Percentiles rank a stretch among this genome's conserved stretches.
phyloP scores from a whole-genome alignment of 2,329 filamentous ascomycete species.

The Colletotrichum salicis region DNA sequence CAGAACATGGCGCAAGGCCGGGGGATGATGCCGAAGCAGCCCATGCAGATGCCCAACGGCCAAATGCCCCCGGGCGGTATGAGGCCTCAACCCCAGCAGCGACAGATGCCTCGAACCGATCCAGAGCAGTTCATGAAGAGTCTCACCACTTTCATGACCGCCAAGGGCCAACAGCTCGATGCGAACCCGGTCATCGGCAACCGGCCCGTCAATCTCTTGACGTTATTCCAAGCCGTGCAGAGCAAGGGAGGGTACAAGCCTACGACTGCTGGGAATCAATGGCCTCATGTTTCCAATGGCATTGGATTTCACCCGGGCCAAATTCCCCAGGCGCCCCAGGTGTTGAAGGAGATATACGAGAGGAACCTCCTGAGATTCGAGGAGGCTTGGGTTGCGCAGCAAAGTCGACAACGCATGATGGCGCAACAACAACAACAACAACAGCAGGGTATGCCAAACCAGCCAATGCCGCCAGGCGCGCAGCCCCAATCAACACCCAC shows the following conservation, averaged over 20 bases:
- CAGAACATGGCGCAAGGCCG: constrained; percentile 52
- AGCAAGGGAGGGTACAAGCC: constrained; percentile 83
- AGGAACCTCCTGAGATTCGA: constrained; percentile 83
- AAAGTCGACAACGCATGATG: constrained; percentile 63
- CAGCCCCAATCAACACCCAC: constrained; percentile 52
- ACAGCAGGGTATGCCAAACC: constrained; percentile 44
- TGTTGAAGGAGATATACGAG: constrained; percentile 80
- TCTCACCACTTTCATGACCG: constrained; percentile 80
- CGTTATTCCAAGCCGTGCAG: constrained; percentile 79
- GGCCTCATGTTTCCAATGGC: constrained; percentile 76
- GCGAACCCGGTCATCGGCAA: constrained; percentile 78
- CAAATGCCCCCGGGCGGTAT: constrained; percentile 62
- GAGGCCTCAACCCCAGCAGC: constrained; percentile 58
- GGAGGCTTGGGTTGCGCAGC: constrained; percentile 69
- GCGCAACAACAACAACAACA: constrained; percentile 54
- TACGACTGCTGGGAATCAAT: constrained; percentile 75
- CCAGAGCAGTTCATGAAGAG: constrained; percentile 81
- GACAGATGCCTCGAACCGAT: constrained; percentile 55
- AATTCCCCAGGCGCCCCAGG: constrained; percentile 72
- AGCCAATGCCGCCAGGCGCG: constrained; percentile 45
- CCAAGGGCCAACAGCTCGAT: constrained; percentile 79
- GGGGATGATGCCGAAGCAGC: constrained; percentile 65
- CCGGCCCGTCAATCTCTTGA: constrained; percentile 77
- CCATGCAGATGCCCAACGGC: constrained; percentile 63
- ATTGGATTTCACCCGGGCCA: constrained; percentile 72